A percentile compares a stretch with the other conserved stretches of the same genome.
Evolutionary conservation across 495 filamentous ascomycete species (phyloP).

Genomic region (Chaetomium tenue): DNA sequence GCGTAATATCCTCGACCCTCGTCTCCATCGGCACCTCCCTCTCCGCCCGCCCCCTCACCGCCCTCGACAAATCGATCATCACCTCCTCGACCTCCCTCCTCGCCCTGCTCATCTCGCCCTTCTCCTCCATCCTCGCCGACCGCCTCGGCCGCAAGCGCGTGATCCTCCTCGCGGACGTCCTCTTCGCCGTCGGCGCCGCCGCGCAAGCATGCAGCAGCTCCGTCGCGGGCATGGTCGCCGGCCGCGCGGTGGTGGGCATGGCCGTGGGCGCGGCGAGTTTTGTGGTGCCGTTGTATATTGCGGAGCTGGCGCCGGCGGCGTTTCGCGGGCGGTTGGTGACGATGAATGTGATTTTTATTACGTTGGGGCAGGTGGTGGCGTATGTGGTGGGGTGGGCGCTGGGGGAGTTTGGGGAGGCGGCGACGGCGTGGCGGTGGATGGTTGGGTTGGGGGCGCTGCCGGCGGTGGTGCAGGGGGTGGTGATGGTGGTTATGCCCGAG

Average conservation of each 20-base stretch:
- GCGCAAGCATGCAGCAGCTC: conserved; percentile 63
- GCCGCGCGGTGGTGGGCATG: conserved; percentile 73
- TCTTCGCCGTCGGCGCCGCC: conserved; percentile 74
- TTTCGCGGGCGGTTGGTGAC: conserved; percentile 76
- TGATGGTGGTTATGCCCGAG: conserved; percentile 73
- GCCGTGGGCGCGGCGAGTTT: conserved; percentile 82
- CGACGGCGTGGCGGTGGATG: conserved; percentile 80
- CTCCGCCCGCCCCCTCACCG: conserved; percentile 63
- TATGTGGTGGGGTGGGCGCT: conserved; percentile 75
- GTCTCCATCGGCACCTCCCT: conserved; percentile 75
- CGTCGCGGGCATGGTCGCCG: conserved; percentile 72
- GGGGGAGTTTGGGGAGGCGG: conserved; percentile 47
- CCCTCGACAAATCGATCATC: conserved; percentile 78
- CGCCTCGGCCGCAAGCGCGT: conserved; percentile 69
- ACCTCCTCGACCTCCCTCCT: conserved; percentile 79
- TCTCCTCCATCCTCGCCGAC: conserved; percentile 75
- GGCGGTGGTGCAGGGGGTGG: conserved; percentile 63
- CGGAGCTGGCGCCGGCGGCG: conserved; percentile 74
- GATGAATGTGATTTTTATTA: conserved; percentile 75
- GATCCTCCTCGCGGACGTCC: conserved; percentile 71
- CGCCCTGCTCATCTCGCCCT: conserved; percentile 73
- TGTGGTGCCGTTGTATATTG: conserved; percentile 81
- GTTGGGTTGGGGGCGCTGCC: conserved; percentile 82
- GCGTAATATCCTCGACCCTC: conserved; percentile 84
- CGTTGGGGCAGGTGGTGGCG: conserved; percentile 79